A percentile compares a stretch with the other conserved stretches of the same genome.
These are phyloP conservation scores for Ustilago hordei DNA, from an alignment of 1,284 basidiomycete species.

Conservation along the genomic window DNA sequence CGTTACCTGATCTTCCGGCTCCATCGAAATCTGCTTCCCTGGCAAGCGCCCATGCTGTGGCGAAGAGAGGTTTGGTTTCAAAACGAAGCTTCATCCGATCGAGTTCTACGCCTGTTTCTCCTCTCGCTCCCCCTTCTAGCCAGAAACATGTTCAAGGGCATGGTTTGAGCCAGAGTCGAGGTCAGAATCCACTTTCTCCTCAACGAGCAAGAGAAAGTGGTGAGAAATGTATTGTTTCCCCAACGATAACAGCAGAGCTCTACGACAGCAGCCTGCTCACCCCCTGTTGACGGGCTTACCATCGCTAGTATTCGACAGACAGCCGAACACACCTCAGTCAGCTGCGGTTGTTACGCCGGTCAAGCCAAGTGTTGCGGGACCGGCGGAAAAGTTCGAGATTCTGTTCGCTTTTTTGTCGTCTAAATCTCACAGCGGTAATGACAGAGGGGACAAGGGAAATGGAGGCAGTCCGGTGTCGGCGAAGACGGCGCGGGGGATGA, in stretches of 20 bases:
- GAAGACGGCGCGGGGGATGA: not conserved
- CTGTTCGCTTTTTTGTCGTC: constrained; percentile 27
- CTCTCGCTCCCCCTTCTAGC: not conserved
- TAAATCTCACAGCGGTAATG: not conserved
- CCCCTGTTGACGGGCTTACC: constrained; percentile 17
- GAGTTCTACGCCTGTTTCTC: constrained; percentile 21
- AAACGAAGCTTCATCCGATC: constrained; percentile 20
- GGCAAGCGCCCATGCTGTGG: too few species aligned
- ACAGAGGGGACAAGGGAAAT: not conserved
- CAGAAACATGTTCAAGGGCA: not conserved
- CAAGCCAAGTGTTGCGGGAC: not conserved
- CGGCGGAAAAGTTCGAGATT: constrained; percentile 21
- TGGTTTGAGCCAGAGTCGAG: constrained; percentile 12
- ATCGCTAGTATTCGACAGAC: constrained; percentile 8
- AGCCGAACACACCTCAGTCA: constrained; percentile 20
- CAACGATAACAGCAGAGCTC: not conserved
- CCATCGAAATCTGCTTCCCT: constrained; percentile 12
- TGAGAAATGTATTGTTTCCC: not conserved
- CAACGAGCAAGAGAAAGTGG: not conserved
- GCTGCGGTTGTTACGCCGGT: constrained; percentile 17
- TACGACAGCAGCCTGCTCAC: constrained; percentile 15
- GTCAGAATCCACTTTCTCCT: not conserved
- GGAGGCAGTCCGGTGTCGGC: not conserved
- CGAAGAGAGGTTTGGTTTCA: not conserved
- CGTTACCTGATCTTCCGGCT: constrained; percentile 24